These are phyloP conservation scores for Exophiala phaeomuriformis DNA, from an alignment of 2,329 filamentous ascomycete genomes.

Conservation along the genomic window DNA sequence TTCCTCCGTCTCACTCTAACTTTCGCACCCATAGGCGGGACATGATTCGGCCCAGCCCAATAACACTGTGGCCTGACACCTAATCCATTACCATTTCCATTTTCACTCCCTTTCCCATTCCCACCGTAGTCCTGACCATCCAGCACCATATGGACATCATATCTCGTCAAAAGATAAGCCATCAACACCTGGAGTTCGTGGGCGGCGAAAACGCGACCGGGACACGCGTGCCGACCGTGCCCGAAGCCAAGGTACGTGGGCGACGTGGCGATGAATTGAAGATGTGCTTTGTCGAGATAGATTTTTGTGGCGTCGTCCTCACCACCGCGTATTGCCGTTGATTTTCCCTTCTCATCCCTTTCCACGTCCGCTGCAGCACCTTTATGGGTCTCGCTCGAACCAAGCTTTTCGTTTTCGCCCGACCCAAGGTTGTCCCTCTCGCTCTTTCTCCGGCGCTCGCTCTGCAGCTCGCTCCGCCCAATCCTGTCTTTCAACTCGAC, in stretches of 20 bases:
- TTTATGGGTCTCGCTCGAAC: too few relatives aligned
- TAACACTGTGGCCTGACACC: conserved; percentile 9
- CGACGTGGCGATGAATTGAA: conserved; percentile 46
- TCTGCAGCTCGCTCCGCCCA: background rate
- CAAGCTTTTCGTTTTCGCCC: too few relatives aligned
- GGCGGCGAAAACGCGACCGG: conserved; percentile 30
- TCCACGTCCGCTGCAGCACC: too few relatives aligned
- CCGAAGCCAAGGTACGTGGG: conserved; percentile 50
- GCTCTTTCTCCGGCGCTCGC: background rate
- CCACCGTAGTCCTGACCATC: background rate
- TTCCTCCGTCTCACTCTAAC: conserved; percentile 15
- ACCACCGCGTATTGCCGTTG: too few relatives aligned
- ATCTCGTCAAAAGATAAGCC: conserved; percentile 29
- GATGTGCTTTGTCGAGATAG: conserved; percentile 5
- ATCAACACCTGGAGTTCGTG: conserved; percentile 28
- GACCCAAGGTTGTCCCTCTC: too few relatives aligned
- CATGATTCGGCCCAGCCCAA: conserved; percentile 12
- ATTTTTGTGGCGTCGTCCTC: background rate
- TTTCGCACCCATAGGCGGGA: conserved; percentile 16
- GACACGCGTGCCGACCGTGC: conserved; percentile 46
- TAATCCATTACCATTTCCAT: conserved; percentile 8
- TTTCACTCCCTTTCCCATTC: background rate
- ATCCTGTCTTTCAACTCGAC: conserved; percentile 36
- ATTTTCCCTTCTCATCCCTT: too few relatives aligned
- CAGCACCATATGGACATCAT: conserved; percentile 26